A percentile compares a stretch with the other conserved stretches of the same genome.
Evolutionary conservation across 177 flowering plant genomes (phyloP).

Genomic region (Vitis hybrid): DNA sequence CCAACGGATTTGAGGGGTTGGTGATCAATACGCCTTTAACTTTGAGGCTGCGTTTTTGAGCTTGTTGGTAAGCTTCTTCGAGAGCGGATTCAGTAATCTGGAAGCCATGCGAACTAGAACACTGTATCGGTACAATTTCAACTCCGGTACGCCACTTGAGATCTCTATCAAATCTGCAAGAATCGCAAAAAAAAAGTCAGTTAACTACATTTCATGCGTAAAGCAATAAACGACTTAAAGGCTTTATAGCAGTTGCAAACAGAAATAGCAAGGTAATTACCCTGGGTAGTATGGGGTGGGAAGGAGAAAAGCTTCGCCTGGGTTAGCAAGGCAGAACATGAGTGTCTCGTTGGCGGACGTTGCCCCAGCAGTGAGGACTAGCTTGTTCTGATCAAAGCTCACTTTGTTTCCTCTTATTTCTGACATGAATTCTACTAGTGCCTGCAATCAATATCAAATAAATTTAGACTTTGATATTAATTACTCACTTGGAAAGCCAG

Average conservation of each 20-base stretch:
- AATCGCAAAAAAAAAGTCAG: background rate
- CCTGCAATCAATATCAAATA: conserved; percentile 36
- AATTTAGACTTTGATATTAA: background rate
- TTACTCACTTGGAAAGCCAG: background rate
- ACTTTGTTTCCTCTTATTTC: conserved; percentile 79
- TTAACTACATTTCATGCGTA: conserved; percentile 5
- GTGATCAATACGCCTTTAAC: conserved; percentile 83
- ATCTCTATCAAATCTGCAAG: conserved; percentile 83
- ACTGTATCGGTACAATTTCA: conserved; percentile 80
- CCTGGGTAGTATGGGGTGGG: conserved; percentile 98
- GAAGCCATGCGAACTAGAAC: conserved; percentile 67
- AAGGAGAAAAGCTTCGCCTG: conserved; percentile 86
- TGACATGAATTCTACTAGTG: conserved; percentile 72
- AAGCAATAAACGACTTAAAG: background rate
- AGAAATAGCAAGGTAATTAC: conserved; percentile 29
- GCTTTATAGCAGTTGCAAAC: background rate
- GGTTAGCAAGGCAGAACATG: conserved; percentile 84
- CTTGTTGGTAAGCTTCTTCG: conserved; percentile 58
- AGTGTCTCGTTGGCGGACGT: conserved; percentile 93
- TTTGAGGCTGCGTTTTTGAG: conserved; percentile 45
- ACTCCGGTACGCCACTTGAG: conserved; percentile 92
- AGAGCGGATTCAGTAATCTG: conserved; percentile 62
- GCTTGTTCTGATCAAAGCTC: conserved; percentile 55
- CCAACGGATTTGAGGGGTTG: conserved; percentile 90
- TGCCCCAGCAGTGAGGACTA: conserved; percentile 92